Evolutionary conservation across 2,329 filamentous ascomycete genomes (phyloP).

Genomic region (Aaosphaeria arxii): DNA sequence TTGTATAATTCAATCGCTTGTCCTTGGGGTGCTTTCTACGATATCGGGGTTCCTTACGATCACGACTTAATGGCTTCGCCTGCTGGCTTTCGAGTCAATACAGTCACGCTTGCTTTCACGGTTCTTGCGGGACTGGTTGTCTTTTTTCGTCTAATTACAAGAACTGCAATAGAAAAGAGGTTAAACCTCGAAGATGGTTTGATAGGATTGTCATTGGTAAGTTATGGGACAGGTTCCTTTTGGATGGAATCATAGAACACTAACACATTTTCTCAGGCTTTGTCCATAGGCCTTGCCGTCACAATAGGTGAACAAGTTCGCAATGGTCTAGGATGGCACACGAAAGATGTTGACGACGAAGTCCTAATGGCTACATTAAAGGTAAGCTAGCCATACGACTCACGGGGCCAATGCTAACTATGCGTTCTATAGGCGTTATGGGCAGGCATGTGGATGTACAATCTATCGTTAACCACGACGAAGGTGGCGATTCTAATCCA

Average conservation of each 20-base stretch:
- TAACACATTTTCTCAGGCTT: conserved; percentile 9
- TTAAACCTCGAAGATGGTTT: conserved; percentile 27
- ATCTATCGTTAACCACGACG: conserved; percentile 26
- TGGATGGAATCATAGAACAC: neutral
- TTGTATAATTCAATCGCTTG: no score
- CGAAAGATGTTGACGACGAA: conserved; percentile 6
- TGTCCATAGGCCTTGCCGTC: conserved; percentile 25
- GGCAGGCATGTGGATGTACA: conserved; percentile 33
- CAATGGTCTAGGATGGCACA: conserved; percentile 28
- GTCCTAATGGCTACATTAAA: conserved; percentile 11
- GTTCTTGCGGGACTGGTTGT: conserved; percentile 26
- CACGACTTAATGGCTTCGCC: conserved; percentile 14
- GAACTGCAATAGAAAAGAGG: conserved; percentile 19
- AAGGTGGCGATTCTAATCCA: conserved; percentile 33
- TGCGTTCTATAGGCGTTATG: conserved; percentile 26
- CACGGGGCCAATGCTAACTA: conserved; percentile 8
- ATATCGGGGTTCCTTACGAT: no score
- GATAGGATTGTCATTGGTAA: conserved; percentile 31
- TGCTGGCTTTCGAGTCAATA: conserved; percentile 29
- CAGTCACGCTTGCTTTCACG: conserved; percentile 28
- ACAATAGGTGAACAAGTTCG: conserved; percentile 24
- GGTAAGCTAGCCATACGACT: conserved; percentile 3
- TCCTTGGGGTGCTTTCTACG: no score
- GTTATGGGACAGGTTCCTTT: conserved; percentile 1
- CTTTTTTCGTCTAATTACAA: conserved; percentile 29